phyloP scores from a whole-genome alignment of 2,329 filamentous ascomycete genomes.

The Alternaria ventricosa region DNA sequence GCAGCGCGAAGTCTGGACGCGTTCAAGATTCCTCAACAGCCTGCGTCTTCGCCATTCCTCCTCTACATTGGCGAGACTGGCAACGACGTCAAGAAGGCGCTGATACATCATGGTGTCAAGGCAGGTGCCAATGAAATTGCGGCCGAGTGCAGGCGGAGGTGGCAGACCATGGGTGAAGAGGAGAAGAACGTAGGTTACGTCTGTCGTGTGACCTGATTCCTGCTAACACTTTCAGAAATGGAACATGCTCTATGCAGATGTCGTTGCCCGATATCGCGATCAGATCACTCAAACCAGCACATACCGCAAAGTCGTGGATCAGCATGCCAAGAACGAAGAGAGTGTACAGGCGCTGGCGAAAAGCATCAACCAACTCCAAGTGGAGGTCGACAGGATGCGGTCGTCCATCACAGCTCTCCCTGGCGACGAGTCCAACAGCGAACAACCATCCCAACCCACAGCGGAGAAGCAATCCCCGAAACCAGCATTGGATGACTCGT shows the following conservation, averaged over 20 bases:
- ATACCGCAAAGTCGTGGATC: conserved; percentile 46
- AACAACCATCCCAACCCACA: conserved; percentile 19
- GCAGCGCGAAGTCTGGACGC: conserved; percentile 35
- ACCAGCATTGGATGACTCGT: conserved; percentile 36
- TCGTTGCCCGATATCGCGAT: conserved; percentile 49
- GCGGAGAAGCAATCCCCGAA: conserved; percentile 27
- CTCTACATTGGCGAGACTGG: conserved; percentile 51
- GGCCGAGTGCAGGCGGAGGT: conserved; percentile 48
- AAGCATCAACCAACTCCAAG: conserved; percentile 50
- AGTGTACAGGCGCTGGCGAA: conserved; percentile 49
- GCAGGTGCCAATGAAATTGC: conserved; percentile 51
- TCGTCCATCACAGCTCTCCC: conserved; percentile 39
- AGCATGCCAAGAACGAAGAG: conserved; percentile 48
- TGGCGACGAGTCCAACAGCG: conserved; percentile 21
- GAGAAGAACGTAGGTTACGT: conserved; percentile 43
- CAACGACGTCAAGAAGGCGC: conserved; percentile 47
- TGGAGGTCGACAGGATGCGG: conserved; percentile 49
- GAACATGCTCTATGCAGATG: conserved; percentile 50
- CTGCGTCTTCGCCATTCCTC: conserved; percentile 49
- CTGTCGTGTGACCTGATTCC: not conserved
- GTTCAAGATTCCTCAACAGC: conserved; percentile 47
- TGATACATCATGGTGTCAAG: conserved; percentile 46
- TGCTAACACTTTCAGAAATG: conserved; percentile 45
- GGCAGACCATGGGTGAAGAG: conserved; percentile 49
- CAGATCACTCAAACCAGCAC: conserved; percentile 46